phyloP scores from a whole-genome alignment of 1,139 yeast species.

The Kodamaea anthophila region DNA sequence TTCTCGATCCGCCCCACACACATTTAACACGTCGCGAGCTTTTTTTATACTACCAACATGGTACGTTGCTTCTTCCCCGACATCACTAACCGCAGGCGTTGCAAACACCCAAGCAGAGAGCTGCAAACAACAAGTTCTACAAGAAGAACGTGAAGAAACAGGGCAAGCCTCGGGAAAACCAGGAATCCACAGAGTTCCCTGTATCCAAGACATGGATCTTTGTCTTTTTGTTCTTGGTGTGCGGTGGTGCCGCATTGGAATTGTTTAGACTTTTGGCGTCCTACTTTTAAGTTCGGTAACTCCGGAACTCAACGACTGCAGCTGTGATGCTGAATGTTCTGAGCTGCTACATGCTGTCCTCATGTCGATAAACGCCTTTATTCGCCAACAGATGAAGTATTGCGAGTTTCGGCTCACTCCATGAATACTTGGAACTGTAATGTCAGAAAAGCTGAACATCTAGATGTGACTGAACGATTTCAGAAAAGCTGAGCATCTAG shows the following conservation, averaged over 20 bases:
- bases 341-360: too few species aligned
- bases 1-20: too few species aligned
- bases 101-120: constrained; percentile 81
- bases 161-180: constrained; percentile 49
- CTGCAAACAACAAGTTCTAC: constrained; percentile 77
- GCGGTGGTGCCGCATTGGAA: constrained; percentile 82
- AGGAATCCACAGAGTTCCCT: constrained; percentile 36
- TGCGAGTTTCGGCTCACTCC: too few species aligned
- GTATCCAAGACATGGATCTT: constrained; percentile 55
- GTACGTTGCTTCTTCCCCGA: background rate
- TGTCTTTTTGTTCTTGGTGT: constrained; percentile 59
- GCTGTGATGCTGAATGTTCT: too few species aligned
- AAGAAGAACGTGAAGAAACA: constrained; percentile 66
- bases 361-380: too few species aligned
- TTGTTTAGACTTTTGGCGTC: constrained; percentile 47
- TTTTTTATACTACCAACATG: background rate
- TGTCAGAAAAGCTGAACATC: too few species aligned
- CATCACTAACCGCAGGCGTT: constrained; percentile 26
- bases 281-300: too few species aligned
- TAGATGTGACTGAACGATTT: too few species aligned
- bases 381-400: too few species aligned
- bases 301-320: too few species aligned
- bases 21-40: constrained; percentile 2
- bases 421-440: too few species aligned
- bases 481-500: too few species aligned